These are phyloP conservation scores for Suillus plorans DNA, from an alignment of 768 basidiomycete species.

Conservation along the genomic window DNA sequence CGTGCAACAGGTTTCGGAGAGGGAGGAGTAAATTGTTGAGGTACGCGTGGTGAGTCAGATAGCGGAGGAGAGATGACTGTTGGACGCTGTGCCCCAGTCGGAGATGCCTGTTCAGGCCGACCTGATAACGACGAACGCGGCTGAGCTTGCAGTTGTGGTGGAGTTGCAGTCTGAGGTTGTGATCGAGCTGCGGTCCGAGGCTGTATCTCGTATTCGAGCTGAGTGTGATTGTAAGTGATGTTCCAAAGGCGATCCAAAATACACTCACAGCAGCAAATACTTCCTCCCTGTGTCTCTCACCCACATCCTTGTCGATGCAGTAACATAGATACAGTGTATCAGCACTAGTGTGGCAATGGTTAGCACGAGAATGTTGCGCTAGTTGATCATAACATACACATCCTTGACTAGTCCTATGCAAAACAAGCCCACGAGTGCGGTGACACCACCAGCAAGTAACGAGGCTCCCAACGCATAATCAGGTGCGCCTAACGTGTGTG, in stretches of 20 bases:
- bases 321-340: conserved; percentile 69
- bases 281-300: conserved; percentile 48
- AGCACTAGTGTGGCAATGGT: conserved; percentile 37
- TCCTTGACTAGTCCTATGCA: conserved; percentile 82
- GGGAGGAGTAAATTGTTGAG: conserved; percentile 15
- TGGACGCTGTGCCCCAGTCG: neutral
- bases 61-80: conserved; percentile 5
- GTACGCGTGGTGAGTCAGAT: conserved; percentile 3
- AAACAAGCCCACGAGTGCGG: conserved; percentile 79
- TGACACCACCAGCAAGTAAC: conserved; percentile 74
- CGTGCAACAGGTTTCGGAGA: conserved; percentile 2
- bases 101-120: conserved; percentile 3
- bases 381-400: conserved; percentile 42
- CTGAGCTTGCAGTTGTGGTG: conserved; percentile 18
- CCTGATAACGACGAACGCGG: conserved; percentile 6
- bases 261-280: conserved; percentile 55
- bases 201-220: conserved; percentile 43
- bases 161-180: conserved; percentile 17
- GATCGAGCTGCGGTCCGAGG: conserved; percentile 14
- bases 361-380: neutral
- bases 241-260: neutral
- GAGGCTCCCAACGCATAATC: conserved; percentile 73
- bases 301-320: conserved; percentile 59
- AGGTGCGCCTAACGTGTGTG: conserved; percentile 71
- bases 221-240: conserved; percentile 8